A percentile compares a stretch with the other conserved stretches of the same genome.
Conservation (phyloP, 2,329 filamentous ascomycete species). For the Hypocrella siamensis region DNA sequence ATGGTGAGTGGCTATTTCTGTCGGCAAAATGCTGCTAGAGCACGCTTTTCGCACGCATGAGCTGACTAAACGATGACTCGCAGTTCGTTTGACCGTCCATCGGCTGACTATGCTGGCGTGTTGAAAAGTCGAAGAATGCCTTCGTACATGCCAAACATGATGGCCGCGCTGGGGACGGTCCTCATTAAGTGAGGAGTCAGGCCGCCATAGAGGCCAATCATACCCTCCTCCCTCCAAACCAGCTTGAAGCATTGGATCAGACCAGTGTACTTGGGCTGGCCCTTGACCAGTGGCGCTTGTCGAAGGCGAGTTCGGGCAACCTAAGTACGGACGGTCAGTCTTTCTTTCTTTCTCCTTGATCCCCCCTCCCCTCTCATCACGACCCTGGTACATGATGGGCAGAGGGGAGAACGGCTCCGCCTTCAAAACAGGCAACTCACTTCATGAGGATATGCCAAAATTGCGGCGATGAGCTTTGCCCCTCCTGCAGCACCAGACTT, state of each 20-base stretch:
- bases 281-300: constrained; percentile 61
- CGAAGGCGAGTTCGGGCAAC: constrained; percentile 72
- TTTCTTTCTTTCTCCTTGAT: neutral
- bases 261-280: constrained; percentile 71
- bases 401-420: too few species aligned
- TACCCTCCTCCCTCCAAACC: constrained; percentile 77
- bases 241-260: constrained; percentile 77
- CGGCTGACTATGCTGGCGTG: constrained; percentile 18
- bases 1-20: constrained; percentile 61
- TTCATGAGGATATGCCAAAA: constrained; percentile 86
- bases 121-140: constrained; percentile 35
- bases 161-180: constrained; percentile 81
- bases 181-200: constrained; percentile 83
- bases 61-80: constrained; percentile 38
- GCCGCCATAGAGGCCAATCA: constrained; percentile 76
- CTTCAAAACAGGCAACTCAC: too few species aligned
- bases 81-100: too few species aligned
- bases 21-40: constrained; percentile 54
- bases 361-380: neutral
- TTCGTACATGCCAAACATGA: constrained; percentile 89
- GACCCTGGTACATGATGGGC: neutral
- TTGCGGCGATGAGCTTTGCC: constrained; percentile 72
- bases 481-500: constrained; percentile 65
- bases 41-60: constrained; percentile 48
- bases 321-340: constrained; percentile 18